Conservation (phyloP, 495 filamentous ascomycete species). For the Ramalina intermedia region DNA sequence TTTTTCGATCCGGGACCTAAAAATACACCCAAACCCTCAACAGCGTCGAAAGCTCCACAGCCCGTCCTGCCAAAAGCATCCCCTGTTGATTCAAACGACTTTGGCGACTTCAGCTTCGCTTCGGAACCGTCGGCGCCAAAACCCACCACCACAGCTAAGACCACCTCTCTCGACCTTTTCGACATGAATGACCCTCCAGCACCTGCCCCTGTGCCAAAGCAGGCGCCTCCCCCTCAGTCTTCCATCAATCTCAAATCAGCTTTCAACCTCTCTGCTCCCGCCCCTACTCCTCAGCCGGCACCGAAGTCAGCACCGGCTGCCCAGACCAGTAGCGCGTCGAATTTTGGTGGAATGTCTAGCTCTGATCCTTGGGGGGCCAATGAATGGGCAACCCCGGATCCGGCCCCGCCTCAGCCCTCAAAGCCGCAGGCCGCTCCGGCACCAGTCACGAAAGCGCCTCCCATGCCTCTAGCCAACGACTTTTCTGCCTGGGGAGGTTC, state of each 20-base stretch:
- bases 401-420: slow-evolving; percentile 17
- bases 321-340: slow-evolving; percentile 21
- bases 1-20: slow-evolving; percentile 60
- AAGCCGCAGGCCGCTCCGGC: slow-evolving; percentile 12
- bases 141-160: slow-evolving; percentile 22
- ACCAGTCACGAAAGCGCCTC: slow-evolving; percentile 9
- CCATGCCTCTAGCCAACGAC: slow-evolving; percentile 19
- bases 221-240: slow-evolving; percentile 27
- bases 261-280: slow-evolving; percentile 60
- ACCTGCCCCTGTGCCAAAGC: slow-evolving; percentile 28
- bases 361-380: slow-evolving; percentile 35
- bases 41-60: slow-evolving; percentile 27
- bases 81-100: slow-evolving; percentile 30
- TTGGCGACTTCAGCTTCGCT: slow-evolving; percentile 37
- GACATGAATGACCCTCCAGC: slow-evolving; percentile 54
- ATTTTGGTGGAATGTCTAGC: slow-evolving; percentile 24
- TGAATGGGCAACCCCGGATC: slow-evolving; percentile 37
- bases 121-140: slow-evolving; percentile 27
- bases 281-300: slow-evolving; percentile 26
- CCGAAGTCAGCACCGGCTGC: slow-evolving; percentile 30
- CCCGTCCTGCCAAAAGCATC: slow-evolving; percentile 26
- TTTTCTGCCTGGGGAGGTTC: slow-evolving; percentile 31
- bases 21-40: slow-evolving; percentile 34
- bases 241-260: slow-evolving; percentile 40
- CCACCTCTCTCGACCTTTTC: slow-evolving; percentile 55